Evolutionary conservation across 352 stramenopile species (phyloP).

Genomic region (Phytophthora constricta): DNA sequence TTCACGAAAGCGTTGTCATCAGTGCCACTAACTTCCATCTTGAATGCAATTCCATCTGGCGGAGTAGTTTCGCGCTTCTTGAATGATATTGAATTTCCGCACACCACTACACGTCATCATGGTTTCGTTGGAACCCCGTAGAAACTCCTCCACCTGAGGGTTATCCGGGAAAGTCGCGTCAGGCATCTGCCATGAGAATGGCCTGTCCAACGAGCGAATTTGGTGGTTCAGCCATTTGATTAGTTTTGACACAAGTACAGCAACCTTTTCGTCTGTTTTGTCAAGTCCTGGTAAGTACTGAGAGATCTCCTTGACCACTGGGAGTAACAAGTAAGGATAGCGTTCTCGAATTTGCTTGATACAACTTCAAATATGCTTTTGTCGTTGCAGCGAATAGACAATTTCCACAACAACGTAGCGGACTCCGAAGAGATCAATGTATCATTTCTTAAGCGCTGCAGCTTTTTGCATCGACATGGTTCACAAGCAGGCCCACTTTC

Average conservation of each 20-base stretch:
- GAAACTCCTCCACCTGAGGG: slow-evolving; percentile 7
- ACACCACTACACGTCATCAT: neutral
- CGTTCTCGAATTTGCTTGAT: too few species aligned
- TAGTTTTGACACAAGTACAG: neutral
- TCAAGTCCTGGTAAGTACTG: neutral
- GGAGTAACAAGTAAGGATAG: too few species aligned
- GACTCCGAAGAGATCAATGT: too few species aligned
- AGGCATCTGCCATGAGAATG: slow-evolving; percentile 18
- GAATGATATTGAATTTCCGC: neutral
- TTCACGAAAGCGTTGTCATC: neutral
- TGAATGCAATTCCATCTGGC: neutral
- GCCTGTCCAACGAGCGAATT: neutral
- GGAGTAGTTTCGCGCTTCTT: neutral
- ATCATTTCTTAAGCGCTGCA: too few species aligned
- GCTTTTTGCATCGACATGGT: too few species aligned
- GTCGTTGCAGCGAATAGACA: too few species aligned
- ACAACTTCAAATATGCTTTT: too few species aligned
- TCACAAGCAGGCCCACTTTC: too few species aligned
- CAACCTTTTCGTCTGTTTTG: neutral
- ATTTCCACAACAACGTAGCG: too few species aligned
- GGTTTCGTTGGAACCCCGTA: slow-evolving; percentile 1
- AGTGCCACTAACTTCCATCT: neutral
- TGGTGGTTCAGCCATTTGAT: slow-evolving; percentile 8
- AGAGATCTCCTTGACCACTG: neutral
- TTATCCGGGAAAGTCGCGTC: neutral